Conservation (phyloP, 2,329 filamentous ascomycete genomes). For the Exophiala sp. region DNA sequence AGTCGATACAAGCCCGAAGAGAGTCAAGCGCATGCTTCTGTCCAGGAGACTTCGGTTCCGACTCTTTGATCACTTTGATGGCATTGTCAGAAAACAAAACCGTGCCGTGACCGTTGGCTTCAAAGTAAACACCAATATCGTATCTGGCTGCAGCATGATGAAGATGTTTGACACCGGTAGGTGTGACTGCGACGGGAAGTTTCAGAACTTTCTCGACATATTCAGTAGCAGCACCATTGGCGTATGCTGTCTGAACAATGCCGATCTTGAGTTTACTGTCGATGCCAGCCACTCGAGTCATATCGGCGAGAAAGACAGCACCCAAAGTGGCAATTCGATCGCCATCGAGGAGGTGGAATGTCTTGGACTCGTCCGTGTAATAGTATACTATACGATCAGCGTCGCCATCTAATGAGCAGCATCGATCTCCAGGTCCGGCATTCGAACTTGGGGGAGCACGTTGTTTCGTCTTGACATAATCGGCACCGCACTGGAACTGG, state of each 20-base stretch:
- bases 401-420: slow-evolving; percentile 90
- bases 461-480: slow-evolving; percentile 97
- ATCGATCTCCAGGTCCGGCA: slow-evolving; percentile 70
- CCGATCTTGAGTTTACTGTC: slow-evolving; percentile 80
- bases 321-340: slow-evolving; percentile 95
- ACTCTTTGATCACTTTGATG: slow-evolving; percentile 70
- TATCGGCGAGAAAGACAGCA: slow-evolving; percentile 88
- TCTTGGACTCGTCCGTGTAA: slow-evolving; percentile 75
- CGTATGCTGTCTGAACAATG: slow-evolving; percentile 95
- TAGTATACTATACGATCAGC: slow-evolving; percentile 96
- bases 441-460: slow-evolving; percentile 80
- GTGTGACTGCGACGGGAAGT: slow-evolving; percentile 86
- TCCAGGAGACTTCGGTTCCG: slow-evolving; percentile 82
- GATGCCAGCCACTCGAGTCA: slow-evolving; percentile 75
- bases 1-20: slow-evolving; percentile 74
- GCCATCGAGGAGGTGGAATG: slow-evolving; percentile 90
- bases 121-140: slow-evolving; percentile 96
- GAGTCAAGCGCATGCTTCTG: slow-evolving; percentile 87
- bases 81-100: slow-evolving; percentile 89
- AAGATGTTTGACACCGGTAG: slow-evolving; percentile 94
- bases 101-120: slow-evolving; percentile 96
- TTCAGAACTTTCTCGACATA: slow-evolving; percentile 86
- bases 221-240: slow-evolving; percentile 89
- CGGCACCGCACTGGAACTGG: slow-evolving; percentile 72
- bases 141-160: slow-evolving; percentile 95